Percentiles rank a stretch among this genome's conserved stretches.
phyloP scores from a whole-genome alignment of 495 filamentous ascomycete species.

The Astrothelium macrocarpum region DNA sequence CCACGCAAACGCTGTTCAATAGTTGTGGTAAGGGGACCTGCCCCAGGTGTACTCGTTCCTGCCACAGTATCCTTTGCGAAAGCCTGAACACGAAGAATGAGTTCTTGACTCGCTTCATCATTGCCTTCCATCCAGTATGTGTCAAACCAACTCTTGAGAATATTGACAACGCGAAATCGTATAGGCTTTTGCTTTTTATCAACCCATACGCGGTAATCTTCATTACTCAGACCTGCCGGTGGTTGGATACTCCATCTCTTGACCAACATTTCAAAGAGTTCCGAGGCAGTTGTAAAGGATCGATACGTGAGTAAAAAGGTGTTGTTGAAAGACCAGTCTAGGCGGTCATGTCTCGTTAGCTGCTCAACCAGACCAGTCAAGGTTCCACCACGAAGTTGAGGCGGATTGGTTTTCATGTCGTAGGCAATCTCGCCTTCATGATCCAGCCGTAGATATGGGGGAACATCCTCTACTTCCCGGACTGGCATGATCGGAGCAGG shows the following conservation, averaged over 20 bases:
- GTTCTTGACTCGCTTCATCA: slow-evolving; percentile 68
- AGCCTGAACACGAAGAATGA: slow-evolving; percentile 77
- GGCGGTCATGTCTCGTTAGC: slow-evolving; percentile 86
- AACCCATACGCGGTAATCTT: slow-evolving; percentile 78
- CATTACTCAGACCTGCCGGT: slow-evolving; percentile 64
- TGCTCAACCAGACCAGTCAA: slow-evolving; percentile 89
- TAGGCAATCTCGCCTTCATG: slow-evolving; percentile 84
- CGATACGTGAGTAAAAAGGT: slow-evolving; percentile 95
- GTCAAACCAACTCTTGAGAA: slow-evolving; percentile 96
- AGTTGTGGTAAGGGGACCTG: slow-evolving; percentile 65
- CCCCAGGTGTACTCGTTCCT: slow-evolving; percentile 82
- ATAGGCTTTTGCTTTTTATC: slow-evolving; percentile 94
- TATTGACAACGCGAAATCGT: slow-evolving; percentile 91
- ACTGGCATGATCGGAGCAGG: slow-evolving; percentile 43
- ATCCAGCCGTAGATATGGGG: slow-evolving; percentile 77
- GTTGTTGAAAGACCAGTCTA: slow-evolving; percentile 92
- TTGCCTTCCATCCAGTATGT: slow-evolving; percentile 96
- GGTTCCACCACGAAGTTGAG: slow-evolving; percentile 77
- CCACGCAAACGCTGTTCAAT: slow-evolving; percentile 80
- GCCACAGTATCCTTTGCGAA: slow-evolving; percentile 90
- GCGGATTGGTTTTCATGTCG: slow-evolving; percentile 63
- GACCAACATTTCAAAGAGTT: slow-evolving; percentile 87
- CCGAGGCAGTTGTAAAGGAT: slow-evolving; percentile 82
- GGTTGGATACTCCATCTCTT: slow-evolving; percentile 88
- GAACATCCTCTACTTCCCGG: slow-evolving; percentile 56